Conservation (phyloP, 306 rosid species). For the Pyrus bretschneideri region DNA sequence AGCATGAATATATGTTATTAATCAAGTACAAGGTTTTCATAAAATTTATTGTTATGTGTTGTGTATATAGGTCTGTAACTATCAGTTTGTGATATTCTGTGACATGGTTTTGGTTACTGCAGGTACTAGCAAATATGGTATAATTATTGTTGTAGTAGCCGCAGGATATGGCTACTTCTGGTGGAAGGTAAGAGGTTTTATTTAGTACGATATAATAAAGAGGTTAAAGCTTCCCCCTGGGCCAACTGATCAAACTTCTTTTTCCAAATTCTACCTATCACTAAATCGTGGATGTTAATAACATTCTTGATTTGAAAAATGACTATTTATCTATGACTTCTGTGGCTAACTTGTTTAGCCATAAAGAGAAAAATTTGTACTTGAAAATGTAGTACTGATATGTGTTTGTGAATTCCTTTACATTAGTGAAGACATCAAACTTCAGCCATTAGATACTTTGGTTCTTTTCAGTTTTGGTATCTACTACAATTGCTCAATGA, state of each 20-base stretch:
- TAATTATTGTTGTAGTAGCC: slow-evolving; percentile 55
- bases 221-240: neutral
- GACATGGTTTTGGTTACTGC: slow-evolving; percentile 11
- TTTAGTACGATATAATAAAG: neutral
- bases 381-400: too few relatives aligned
- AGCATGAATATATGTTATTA: neutral
- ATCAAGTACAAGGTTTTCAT: neutral
- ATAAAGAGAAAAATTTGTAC: neutral
- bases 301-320: neutral
- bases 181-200: slow-evolving; percentile 77
- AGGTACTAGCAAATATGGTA: slow-evolving; percentile 60
- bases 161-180: slow-evolving; percentile 78
- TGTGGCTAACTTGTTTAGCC: neutral
- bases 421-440: neutral
- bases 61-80: neutral
- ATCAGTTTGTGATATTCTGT: slow-evolving; percentile 8
- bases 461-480: neutral
- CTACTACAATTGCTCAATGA: neutral
- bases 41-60: neutral
- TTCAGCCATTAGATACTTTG: neutral
- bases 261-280: neutral
- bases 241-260: neutral
- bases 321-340: neutral
- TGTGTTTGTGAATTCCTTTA: neutral
- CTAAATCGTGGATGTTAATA: too few relatives aligned